Conservation (phyloP, 495 filamentous ascomycete genomes). For the Pyronema domesticum region DNA sequence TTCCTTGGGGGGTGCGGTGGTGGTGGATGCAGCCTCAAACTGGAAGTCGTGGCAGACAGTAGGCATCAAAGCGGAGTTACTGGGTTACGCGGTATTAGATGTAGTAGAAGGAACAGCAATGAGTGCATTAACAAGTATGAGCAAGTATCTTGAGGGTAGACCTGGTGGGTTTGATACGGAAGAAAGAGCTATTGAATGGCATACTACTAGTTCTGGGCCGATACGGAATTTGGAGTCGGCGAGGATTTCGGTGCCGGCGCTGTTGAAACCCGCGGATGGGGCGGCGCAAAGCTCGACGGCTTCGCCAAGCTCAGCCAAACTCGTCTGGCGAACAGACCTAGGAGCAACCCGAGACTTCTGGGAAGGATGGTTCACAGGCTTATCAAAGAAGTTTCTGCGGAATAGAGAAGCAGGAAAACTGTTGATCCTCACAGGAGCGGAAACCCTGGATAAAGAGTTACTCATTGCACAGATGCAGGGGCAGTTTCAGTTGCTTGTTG, state of each 20-base stretch:
- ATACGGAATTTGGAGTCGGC: slow-evolving; percentile 69
- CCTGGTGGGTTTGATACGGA: slow-evolving; percentile 59
- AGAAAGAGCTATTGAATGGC: slow-evolving; percentile 78
- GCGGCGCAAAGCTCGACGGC: slow-evolving; percentile 25
- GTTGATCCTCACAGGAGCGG: slow-evolving; percentile 79
- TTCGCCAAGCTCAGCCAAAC: slow-evolving; percentile 39
- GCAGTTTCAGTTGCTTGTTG: slow-evolving; percentile 88
- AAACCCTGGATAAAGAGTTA: slow-evolving; percentile 81
- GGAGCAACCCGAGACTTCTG: slow-evolving; percentile 75
- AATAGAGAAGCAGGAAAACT: slow-evolving; percentile 66
- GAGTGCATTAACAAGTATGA: slow-evolving; percentile 91
- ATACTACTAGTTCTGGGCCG: slow-evolving; percentile 63
- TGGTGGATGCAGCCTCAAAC: slow-evolving; percentile 52
- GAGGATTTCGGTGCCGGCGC: slow-evolving; percentile 66
- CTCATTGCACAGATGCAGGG: slow-evolving; percentile 78
- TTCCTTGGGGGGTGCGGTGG: slow-evolving; percentile 85
- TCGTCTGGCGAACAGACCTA: slow-evolving; percentile 64
- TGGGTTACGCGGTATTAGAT: slow-evolving; percentile 84
- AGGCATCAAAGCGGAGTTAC: slow-evolving; percentile 42
- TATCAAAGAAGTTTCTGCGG: slow-evolving; percentile 74
- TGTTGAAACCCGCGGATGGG: slow-evolving; percentile 32
- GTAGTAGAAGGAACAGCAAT: slow-evolving; percentile 79
- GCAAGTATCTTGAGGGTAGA: slow-evolving; percentile 70
- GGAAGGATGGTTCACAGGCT: slow-evolving; percentile 79
- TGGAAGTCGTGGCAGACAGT: slow-evolving; percentile 20